These are phyloP conservation scores for Neocucurbitaria cava DNA, from an alignment of 2,329 filamentous ascomycete genomes.

Conservation along the genomic window DNA sequence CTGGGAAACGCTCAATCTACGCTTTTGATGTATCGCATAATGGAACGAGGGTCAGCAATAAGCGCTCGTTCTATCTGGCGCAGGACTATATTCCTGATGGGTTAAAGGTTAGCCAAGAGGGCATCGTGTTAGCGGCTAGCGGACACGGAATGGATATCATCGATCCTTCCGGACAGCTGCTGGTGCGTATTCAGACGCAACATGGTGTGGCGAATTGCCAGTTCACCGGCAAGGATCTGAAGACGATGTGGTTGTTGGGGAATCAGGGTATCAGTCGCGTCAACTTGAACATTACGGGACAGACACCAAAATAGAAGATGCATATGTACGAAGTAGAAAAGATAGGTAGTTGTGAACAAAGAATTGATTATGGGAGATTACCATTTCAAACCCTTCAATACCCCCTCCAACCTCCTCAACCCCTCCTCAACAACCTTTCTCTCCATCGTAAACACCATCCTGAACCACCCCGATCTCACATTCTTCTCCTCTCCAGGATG, in stretches of 20 bases:
- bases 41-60: neutral
- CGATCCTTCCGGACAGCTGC: neutral
- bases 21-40: neutral
- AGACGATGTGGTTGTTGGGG: neutral
- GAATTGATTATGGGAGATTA: too few relatives aligned
- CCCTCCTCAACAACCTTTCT: slow-evolving; percentile 46
- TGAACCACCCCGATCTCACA: slow-evolving; percentile 51
- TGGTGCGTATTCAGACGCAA: neutral
- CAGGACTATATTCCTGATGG: neutral
- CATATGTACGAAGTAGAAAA: too few relatives aligned
- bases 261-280: neutral
- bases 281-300: neutral
- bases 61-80: neutral
- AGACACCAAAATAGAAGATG: neutral
- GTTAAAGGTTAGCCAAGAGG: neutral
- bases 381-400: neutral
- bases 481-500: slow-evolving; percentile 44
- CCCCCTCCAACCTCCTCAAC: slow-evolving; percentile 26
- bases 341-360: too few relatives aligned
- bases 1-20: neutral
- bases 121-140: neutral
- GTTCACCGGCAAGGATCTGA: neutral
- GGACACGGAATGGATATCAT: neutral
- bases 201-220: neutral
- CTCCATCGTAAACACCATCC: slow-evolving; percentile 51